A percentile compares a stretch with the other conserved stretches of the same genome.
Conservation (phyloP, 2,329 filamentous ascomycete genomes). For the Aspergillus sp. region DNA sequence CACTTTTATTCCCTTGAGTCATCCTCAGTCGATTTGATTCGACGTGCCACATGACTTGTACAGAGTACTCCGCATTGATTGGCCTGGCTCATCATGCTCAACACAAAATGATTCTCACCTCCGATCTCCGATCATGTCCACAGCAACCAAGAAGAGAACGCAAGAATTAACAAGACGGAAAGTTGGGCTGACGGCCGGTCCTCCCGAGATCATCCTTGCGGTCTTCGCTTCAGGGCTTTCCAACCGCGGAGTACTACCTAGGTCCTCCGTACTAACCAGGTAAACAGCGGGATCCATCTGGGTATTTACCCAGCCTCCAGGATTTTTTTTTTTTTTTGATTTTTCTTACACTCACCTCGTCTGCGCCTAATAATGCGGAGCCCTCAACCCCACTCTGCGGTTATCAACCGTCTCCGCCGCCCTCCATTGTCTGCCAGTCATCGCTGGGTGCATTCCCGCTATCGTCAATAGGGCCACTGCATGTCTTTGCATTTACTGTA, state of each 20-base stretch:
- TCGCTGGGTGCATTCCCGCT: constrained; percentile 18
- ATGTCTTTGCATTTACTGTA: constrained; percentile 14
- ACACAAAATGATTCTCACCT: too few species aligned
- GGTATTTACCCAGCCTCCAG: constrained; percentile 20
- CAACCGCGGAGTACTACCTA: neutral
- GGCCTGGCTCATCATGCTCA: too few species aligned
- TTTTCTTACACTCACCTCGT: constrained; percentile 5
- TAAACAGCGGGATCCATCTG: constrained; percentile 11
- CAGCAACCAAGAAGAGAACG: too few species aligned
- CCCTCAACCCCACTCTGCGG: constrained; percentile 22
- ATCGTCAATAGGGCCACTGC: constrained; percentile 24
- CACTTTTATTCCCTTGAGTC: neutral
- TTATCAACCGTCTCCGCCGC: constrained; percentile 20
- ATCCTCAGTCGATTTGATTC: too few species aligned
- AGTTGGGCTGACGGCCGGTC: neutral
- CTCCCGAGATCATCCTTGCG: constrained; percentile 7
- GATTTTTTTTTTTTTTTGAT: constrained; percentile 10
- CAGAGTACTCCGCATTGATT: too few species aligned
- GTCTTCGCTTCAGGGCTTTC: constrained; percentile 11
- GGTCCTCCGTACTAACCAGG: constrained; percentile 5
- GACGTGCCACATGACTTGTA: too few species aligned
- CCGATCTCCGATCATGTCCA: too few species aligned
- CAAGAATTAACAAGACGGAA: too few species aligned
- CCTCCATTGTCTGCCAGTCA: constrained; percentile 22
- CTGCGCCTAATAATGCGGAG: constrained; percentile 21